Evolutionary conservation across 2,329 filamentous ascomycete species (phyloP).

Genomic region (Fusarium sp.): DNA sequence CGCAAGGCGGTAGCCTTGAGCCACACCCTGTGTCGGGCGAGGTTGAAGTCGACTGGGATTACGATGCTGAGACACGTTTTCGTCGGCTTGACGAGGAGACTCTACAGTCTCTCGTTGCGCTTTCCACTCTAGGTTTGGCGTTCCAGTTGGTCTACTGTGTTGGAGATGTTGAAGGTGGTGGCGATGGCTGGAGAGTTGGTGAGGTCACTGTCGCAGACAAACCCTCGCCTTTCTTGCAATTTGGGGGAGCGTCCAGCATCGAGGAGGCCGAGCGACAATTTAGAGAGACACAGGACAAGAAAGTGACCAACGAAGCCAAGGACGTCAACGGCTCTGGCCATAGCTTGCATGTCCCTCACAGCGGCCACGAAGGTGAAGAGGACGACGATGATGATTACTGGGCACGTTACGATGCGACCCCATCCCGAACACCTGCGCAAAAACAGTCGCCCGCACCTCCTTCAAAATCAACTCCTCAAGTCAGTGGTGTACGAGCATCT

Average conservation of each 20-base stretch:
- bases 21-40: slow-evolving; percentile 86
- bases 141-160: slow-evolving; percentile 78
- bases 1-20: slow-evolving; percentile 72
- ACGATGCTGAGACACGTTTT: slow-evolving; percentile 72
- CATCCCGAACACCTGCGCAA: slow-evolving; percentile 70
- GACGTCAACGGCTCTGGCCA: slow-evolving; percentile 18
- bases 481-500: slow-evolving; percentile 39
- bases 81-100: slow-evolving; percentile 80
- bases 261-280: slow-evolving; percentile 71
- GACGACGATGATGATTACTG: slow-evolving; percentile 84
- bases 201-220: slow-evolving; percentile 73
- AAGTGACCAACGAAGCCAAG: slow-evolving; percentile 28
- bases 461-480: slow-evolving; percentile 43
- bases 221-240: slow-evolving; percentile 64
- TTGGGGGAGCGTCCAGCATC: slow-evolving; percentile 63
- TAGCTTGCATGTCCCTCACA: slow-evolving; percentile 24
- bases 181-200: slow-evolving; percentile 76
- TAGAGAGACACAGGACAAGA: slow-evolving; percentile 47
- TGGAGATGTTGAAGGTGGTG: slow-evolving; percentile 69
- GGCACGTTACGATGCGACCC: slow-evolving; percentile 80
- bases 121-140: slow-evolving; percentile 70
- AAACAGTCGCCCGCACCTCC: slow-evolving; percentile 72
- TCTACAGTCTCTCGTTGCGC: slow-evolving; percentile 72
- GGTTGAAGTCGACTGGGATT: slow-evolving; percentile 77
- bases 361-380: slow-evolving; percentile 59